These are phyloP conservation scores for Mucor lusitanicus DNA, from an alignment of 371 early-diverging fungal genomes.

Conservation along the genomic window DNA sequence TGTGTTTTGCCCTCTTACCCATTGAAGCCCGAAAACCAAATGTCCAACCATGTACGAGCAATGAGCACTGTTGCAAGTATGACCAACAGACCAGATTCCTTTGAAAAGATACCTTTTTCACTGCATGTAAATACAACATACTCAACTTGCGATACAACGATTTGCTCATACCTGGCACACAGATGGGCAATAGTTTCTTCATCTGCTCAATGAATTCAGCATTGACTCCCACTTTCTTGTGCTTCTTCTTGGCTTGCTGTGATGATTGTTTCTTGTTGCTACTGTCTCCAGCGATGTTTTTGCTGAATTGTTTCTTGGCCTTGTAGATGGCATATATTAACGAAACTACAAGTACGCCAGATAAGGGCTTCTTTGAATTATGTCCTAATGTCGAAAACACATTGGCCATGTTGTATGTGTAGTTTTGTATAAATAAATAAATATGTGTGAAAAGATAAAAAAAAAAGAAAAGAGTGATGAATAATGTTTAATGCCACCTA, in stretches of 20 bases:
- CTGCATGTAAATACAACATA: too few relatives aligned
- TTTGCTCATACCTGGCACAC: constrained; percentile 56
- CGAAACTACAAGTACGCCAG: constrained; percentile 37
- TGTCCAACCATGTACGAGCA: constrained; percentile 76
- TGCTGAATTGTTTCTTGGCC: constrained; percentile 31
- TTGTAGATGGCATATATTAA: constrained; percentile 40
- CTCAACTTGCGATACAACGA: too few relatives aligned
- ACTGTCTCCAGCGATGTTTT: not conserved
- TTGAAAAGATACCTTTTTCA: constrained; percentile 53
- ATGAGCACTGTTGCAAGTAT: constrained; percentile 67
- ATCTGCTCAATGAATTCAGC: constrained; percentile 78
- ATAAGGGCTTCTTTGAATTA: constrained; percentile 32
- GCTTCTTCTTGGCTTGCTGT: constrained; percentile 18
- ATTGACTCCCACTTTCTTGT: constrained; percentile 65
- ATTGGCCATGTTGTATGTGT: constrained; percentile 28
- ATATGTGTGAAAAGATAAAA: not conserved
- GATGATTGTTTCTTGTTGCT: constrained; percentile 2
- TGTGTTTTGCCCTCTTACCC: constrained; percentile 35
- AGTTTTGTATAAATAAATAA: not conserved
- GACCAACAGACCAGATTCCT: constrained; percentile 68
- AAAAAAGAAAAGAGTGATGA: not conserved
- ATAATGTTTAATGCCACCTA: not conserved
- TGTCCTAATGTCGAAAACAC: constrained; percentile 34
- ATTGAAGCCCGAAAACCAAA: constrained; percentile 75
- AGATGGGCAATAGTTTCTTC: constrained; percentile 72